A percentile compares a stretch with the other conserved stretches of the same genome.
phyloP scores from a whole-genome alignment of 192 early-diverging fungal species.

The Coemansia sp. region DNA sequence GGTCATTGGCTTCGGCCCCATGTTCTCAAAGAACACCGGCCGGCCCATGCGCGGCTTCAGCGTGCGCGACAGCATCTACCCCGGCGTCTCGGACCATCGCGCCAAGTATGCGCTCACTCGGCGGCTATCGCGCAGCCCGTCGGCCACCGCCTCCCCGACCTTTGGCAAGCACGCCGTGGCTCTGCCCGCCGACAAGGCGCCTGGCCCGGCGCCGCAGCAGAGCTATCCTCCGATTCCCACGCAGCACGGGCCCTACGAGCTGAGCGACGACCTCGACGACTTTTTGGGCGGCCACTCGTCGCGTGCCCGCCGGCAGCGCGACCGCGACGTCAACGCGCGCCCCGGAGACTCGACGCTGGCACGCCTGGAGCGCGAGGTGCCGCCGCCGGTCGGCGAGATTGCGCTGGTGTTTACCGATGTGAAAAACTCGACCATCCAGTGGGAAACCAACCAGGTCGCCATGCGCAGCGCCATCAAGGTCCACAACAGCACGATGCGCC shows the following conservation, averaged over 20 bases:
- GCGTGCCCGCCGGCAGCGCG: slow-evolving; percentile 47
- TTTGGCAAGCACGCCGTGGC: slow-evolving; percentile 35
- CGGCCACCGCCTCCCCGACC: slow-evolving; percentile 36
- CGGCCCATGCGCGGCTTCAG: slow-evolving; percentile 56
- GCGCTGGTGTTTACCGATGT: slow-evolving; percentile 93
- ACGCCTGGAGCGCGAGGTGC: slow-evolving; percentile 72
- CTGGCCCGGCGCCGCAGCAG: slow-evolving; percentile 21
- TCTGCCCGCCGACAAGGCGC: slow-evolving; percentile 20
- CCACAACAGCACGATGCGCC: slow-evolving; percentile 82
- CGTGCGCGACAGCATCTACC: slow-evolving; percentile 56
- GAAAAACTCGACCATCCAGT: slow-evolving; percentile 90
- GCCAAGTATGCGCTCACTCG: slow-evolving; percentile 49
- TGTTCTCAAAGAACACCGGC: slow-evolving; percentile 63
- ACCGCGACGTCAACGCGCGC: slow-evolving; percentile 46
- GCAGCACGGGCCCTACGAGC: slow-evolving; percentile 36
- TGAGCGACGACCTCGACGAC: slow-evolving; percentile 47
- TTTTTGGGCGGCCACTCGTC: slow-evolving; percentile 38
- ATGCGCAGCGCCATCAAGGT: slow-evolving; percentile 88
- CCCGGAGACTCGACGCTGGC: slow-evolving; percentile 62
- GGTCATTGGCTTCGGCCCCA: slow-evolving; percentile 81
- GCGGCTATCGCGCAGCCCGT: slow-evolving; percentile 50
- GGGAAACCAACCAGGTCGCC: slow-evolving; percentile 80
- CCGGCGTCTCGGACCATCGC: slow-evolving; percentile 49
- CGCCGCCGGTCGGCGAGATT: slow-evolving; percentile 79
- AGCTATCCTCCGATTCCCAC: slow-evolving; percentile 9